These are phyloP conservation scores for Tricladium varicosporioides DNA, from an alignment of 2,329 filamentous ascomycete genomes.

Conservation along the genomic window DNA sequence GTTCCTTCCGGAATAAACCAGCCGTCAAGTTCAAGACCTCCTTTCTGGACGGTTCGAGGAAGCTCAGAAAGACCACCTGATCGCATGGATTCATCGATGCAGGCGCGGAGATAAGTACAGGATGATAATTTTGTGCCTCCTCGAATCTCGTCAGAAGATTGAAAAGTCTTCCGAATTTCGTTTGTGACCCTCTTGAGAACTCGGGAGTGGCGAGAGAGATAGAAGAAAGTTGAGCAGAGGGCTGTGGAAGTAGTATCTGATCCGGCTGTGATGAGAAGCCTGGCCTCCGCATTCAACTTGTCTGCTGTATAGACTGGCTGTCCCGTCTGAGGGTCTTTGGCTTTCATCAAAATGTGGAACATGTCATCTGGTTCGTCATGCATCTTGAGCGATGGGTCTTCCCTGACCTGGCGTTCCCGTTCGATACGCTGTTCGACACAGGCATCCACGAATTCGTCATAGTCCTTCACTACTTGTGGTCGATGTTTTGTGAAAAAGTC, in stretches of 20 bases:
- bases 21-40: slow-evolving; percentile 25
- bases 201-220: slow-evolving; percentile 32
- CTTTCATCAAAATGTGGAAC: neutral
- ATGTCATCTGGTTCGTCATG: neutral
- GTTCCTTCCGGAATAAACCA: slow-evolving; percentile 30
- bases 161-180: slow-evolving; percentile 37
- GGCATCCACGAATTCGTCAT: neutral
- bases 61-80: slow-evolving; percentile 43
- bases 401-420: neutral
- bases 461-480: neutral
- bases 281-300: slow-evolving; percentile 3
- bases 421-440: neutral
- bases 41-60: slow-evolving; percentile 40
- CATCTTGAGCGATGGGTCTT: neutral
- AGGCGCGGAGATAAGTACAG: slow-evolving; percentile 37
- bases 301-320: slow-evolving; percentile 41
- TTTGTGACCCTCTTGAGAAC: slow-evolving; percentile 26
- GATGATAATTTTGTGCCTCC: slow-evolving; percentile 33
- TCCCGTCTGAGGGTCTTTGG: neutral
- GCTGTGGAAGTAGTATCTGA: slow-evolving; percentile 35
- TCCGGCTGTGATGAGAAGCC: slow-evolving; percentile 7
- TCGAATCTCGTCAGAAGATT: slow-evolving; percentile 29
- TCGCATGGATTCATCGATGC: slow-evolving; percentile 47
- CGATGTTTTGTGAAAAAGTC: neutral
- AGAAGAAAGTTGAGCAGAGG: slow-evolving; percentile 35